These are phyloP conservation scores for Crinitomyces ghanaensis DNA, from an alignment of 805 yeast genomes.

Conservation along the genomic window DNA sequence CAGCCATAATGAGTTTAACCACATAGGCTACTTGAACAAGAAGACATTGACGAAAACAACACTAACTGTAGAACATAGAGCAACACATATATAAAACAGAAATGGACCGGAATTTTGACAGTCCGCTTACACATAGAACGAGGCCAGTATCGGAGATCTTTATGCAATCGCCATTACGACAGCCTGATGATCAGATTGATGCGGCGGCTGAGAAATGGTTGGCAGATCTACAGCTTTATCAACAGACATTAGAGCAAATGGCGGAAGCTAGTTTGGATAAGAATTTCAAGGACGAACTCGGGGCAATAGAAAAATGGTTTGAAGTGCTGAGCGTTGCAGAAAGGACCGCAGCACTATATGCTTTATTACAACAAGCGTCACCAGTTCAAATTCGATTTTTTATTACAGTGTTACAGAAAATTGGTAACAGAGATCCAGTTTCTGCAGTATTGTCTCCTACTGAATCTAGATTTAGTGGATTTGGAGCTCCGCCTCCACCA, in stretches of 20 bases:
- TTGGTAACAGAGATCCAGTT: constrained; percentile 19
- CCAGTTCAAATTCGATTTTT: constrained; percentile 26
- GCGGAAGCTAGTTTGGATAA: constrained; percentile 22
- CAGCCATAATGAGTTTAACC: no score
- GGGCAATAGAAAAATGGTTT: constrained; percentile 31
- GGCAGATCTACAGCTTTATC: constrained; percentile 24
- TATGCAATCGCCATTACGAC: constrained; percentile 13
- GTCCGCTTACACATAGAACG: constrained; percentile 14
- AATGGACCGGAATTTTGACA: no score
- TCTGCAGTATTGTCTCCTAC: constrained; percentile 17
- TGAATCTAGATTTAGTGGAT: constrained; percentile 3
- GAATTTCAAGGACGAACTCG: constrained; percentile 25
- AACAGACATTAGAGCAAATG: constrained; percentile 23
- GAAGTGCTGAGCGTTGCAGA: constrained; percentile 27
- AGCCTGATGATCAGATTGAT: constrained; percentile 12
- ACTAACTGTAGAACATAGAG: no score
- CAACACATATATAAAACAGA: no score
- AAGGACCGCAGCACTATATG: constrained; percentile 28
- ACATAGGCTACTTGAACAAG: no score
- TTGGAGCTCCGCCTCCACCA: constrained; percentile 1
- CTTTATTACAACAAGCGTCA: constrained; percentile 26
- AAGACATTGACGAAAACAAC: no score
- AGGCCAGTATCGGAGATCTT: constrained; percentile 20
- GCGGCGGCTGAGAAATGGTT: constrained; percentile 24
- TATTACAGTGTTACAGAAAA: constrained; percentile 23